Evolutionary conservation across 495 filamentous ascomycete genomes (phyloP), one percentile per base, ranked within the genome.

Genomic region (Melanomma pulvis-pyrius): DNA sequence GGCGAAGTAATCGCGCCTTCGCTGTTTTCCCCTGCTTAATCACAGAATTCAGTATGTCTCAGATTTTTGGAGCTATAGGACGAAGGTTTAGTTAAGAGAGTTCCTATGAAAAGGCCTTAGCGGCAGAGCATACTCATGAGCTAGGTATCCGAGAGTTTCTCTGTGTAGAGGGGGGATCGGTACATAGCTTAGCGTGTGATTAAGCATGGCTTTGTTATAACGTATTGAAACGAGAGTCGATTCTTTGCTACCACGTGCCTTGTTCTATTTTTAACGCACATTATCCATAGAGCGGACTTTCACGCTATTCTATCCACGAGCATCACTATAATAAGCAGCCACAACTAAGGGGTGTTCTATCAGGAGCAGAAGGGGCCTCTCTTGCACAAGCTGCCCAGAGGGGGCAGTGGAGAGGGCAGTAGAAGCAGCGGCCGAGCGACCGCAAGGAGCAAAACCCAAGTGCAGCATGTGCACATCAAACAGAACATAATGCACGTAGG

Each of bases 21-120:
- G 59, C 47, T 51, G 6, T 61, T 61, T 30, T 30, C 59, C 48
- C 58, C 48, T 36, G 32, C 59, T 19, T 41, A 32, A 52, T 61
- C 12, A 51, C 44, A 25, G 24, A 50, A 51, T 51, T 50, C 21
- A 6, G 47, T 29, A 39, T 61, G 28, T 51, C 59, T 52, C 39
- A 22, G 29, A 34, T 25, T 36, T 52, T 61, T 47, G 28, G 59
- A 36, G 46, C 4, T 61, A 61, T 52, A 51, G 29, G 59, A 51
- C 32, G 39, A 61, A 52, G 28, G 29, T 61, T 36, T 51, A 41
- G 52, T 32, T 39, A 51, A 50, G 44, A 52, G 39, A 61, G 24
- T 52, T 47, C 46, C 44, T 61, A 36, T n/a, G 26, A 3, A 26
- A 15, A 61, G 47, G 47, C 47, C 34, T 52, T 41, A 39, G 44